Percentiles rank a stretch among this genome's conserved stretches.
Conservation (phyloP, 768 basidiomycete species). For the Crepidotus variabilis region DNA sequence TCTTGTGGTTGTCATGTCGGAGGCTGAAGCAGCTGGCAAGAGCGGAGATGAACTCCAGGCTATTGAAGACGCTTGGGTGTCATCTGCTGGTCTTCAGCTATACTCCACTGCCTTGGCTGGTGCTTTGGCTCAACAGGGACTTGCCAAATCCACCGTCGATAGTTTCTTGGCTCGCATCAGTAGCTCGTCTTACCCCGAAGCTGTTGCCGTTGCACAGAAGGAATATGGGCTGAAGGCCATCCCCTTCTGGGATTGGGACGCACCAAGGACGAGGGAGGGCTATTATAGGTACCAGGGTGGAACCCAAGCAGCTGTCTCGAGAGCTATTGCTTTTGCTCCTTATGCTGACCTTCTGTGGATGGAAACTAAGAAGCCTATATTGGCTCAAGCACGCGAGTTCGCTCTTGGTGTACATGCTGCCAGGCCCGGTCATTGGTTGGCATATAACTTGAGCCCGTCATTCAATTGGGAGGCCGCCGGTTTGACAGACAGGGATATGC, state of each 20-base stretch:
- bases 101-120: conserved; percentile 71
- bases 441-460: conserved; percentile 93
- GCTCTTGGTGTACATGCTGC: conserved; percentile 80
- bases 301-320: conserved; percentile 90
- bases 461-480: conserved; percentile 97
- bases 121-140: conserved; percentile 61
- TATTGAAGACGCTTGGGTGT: conserved; percentile 86
- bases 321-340: conserved; percentile 89
- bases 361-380: conserved; percentile 95
- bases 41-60: conserved; percentile 77
- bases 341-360: conserved; percentile 93
- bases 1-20: conserved; percentile 76
- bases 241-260: conserved; percentile 95
- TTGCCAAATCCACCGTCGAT: conserved; percentile 42
- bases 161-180: conserved; percentile 63
- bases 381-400: conserved; percentile 90
- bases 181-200: conserved; percentile 64
- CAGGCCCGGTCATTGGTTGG: conserved; percentile 89
- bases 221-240: conserved; percentile 70
- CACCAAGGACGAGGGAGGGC: conserved; percentile 85
- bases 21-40: conserved; percentile 80
- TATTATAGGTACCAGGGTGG: conserved; percentile 98
- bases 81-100: conserved; percentile 71
- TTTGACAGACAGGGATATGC: conserved; percentile 80
- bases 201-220: conserved; percentile 71